These are phyloP conservation scores for Blastosporella zonata DNA, from an alignment of 1,284 basidiomycete species.

Conservation along the genomic window DNA sequence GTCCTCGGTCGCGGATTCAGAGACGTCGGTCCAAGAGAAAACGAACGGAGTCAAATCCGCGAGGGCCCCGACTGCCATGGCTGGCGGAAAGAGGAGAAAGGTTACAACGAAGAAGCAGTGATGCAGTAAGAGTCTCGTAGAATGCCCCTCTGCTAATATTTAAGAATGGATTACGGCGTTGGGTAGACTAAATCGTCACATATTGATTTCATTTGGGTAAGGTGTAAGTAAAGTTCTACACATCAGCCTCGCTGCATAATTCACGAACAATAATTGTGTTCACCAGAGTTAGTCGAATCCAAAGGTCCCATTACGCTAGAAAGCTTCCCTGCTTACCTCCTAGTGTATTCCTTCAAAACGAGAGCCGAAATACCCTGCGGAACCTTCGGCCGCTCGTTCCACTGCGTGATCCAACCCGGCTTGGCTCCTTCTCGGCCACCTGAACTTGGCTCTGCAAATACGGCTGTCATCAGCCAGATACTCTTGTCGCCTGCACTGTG, in stretches of 20 bases:
- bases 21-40: constrained; percentile 37
- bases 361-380: constrained; percentile 37
- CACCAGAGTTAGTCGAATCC: neutral
- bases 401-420: constrained; percentile 48
- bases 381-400: constrained; percentile 49
- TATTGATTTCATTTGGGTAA: too few species aligned
- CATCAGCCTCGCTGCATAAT: neutral
- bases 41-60: constrained; percentile 18
- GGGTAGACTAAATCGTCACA: neutral
- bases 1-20: constrained; percentile 35
- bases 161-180: neutral
- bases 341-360: constrained; percentile 14
- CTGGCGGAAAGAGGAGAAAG: constrained; percentile 61
- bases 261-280: neutral
- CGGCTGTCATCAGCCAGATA: constrained; percentile 64
- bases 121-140: constrained; percentile 1
- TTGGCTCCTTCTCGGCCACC: constrained; percentile 38
- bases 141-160: neutral
- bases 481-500: constrained; percentile 39
- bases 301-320: neutral
- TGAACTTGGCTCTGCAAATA: constrained; percentile 60
- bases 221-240: neutral
- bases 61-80: constrained; percentile 40
- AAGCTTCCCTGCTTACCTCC: constrained; percentile 4
- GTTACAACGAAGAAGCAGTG: constrained; percentile 38